phyloP scores from a whole-genome alignment of 2,329 filamentous ascomycete species.

The Microsporum canis region DNA sequence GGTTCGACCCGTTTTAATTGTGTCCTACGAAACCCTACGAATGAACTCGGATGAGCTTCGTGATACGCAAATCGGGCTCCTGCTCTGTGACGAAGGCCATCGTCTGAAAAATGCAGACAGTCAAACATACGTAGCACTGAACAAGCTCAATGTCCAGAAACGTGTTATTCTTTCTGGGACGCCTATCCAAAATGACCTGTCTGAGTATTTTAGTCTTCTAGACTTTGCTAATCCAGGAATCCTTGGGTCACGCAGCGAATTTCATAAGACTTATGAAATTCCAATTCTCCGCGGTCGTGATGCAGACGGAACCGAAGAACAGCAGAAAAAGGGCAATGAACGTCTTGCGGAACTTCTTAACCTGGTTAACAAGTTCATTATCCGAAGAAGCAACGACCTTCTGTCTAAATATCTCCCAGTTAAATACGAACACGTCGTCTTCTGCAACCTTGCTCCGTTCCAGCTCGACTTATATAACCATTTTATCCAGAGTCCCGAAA shows the following conservation, averaged over 20 bases:
- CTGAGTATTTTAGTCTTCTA: constrained; percentile 90
- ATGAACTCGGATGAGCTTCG: constrained; percentile 84
- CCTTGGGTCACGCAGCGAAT: constrained; percentile 77
- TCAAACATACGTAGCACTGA: constrained; percentile 85
- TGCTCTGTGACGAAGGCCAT: constrained; percentile 94
- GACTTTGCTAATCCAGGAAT: constrained; percentile 94
- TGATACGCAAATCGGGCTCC: constrained; percentile 77
- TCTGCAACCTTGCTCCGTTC: constrained; percentile 88
- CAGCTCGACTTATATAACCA: constrained; percentile 91
- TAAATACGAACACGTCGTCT: constrained; percentile 98
- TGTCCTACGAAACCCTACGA: constrained; percentile 92
- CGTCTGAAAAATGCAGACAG: constrained; percentile 94
- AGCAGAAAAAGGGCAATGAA: constrained; percentile 72
- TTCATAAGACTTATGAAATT: constrained; percentile 85
- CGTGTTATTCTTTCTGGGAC: constrained; percentile 93
- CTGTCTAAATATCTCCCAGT: constrained; percentile 93
- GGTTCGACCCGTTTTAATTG: constrained; percentile 86
- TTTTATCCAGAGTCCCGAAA: constrained; percentile 91
- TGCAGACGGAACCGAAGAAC: constrained; percentile 72
- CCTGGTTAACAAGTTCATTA: constrained; percentile 96
- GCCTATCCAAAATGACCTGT: constrained; percentile 96
- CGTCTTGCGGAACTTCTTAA: constrained; percentile 67
- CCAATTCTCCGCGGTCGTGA: constrained; percentile 88
- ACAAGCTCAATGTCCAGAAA: constrained; percentile 76
- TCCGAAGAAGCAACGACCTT: constrained; percentile 93